Evolutionary conservation across 106 monocot species (phyloP), one percentile per base, ranked within the genome.

Genomic region (Dioscorea zingiberensis): DNA sequence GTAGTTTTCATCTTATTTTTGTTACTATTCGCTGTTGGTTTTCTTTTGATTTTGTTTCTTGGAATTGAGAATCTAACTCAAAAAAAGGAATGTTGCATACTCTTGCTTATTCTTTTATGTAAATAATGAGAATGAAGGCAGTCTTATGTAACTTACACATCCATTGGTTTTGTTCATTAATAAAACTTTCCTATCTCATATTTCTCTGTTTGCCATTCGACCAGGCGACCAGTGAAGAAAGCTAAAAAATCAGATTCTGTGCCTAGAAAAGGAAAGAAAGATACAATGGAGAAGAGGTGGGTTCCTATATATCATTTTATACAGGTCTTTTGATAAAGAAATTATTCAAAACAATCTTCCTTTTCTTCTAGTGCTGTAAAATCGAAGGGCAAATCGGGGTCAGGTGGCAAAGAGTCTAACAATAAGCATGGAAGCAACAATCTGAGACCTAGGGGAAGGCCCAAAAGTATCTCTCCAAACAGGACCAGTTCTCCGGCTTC

Each of bases 201-300:
- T 68, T 55, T 30, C 44, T 55, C n/a, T 55, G 13, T 48, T 48
- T 26, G 44, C 14, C 23, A 14, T 65, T 75, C 23, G 23, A 53
- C 2, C 46, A 76, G 69, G 64, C 46, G n/a, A 27, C 62, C 3
- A 8, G 49, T 13, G 14, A 76, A 65, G 59, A 76, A 56, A 56
- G 27, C 48, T 22, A 70, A 58, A 65, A 15, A 26, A 24, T 38
- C 58, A 24, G 48, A 44, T 32, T 70, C 57, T 32, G 15, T 9
- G 3, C 32, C 64, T 0, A 57, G 58, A 23, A 25, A 58, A 24
- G 30, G 10, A 38, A 70, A 64, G 6, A 27, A 23, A 44, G 30
- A 57, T 26, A 63, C 61, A 23, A 21, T 63, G 23, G 14, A 21
- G 38, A 70, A 46, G 51, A 70, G 70, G 69, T 65, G 23, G 26